Evolutionary conservation across 192 early-diverging fungal species (phyloP).

Genomic region (Backusella australiensis): DNA sequence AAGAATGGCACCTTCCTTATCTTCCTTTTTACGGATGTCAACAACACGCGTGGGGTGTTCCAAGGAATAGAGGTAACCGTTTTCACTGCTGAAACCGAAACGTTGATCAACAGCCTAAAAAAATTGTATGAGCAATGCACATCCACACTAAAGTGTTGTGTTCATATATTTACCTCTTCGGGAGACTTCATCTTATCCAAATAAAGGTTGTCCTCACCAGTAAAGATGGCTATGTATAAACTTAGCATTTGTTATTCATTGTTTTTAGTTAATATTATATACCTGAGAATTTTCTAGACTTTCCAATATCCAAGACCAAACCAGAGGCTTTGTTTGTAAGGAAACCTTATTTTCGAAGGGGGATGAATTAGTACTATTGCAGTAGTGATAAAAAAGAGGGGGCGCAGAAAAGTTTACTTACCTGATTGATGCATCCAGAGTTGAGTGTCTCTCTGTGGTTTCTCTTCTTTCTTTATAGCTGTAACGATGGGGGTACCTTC

Average conservation of each 20-base stretch:
- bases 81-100: slow-evolving; percentile 3
- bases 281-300: slow-evolving; percentile 14
- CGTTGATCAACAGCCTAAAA: slow-evolving; percentile 19
- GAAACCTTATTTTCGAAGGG: slow-evolving; percentile 11
- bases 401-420: not conserved
- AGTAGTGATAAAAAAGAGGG: not conserved
- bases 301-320: slow-evolving; percentile 22
- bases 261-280: not conserved
- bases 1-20: not conserved
- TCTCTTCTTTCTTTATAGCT: not conserved
- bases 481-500: slow-evolving; percentile 1
- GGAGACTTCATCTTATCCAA: slow-evolving; percentile 29
- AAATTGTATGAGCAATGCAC: not conserved
- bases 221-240: slow-evolving; percentile 23
- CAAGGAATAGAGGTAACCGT: slow-evolving; percentile 18
- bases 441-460: slow-evolving; percentile 8
- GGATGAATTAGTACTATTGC: not conserved
- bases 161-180: slow-evolving; percentile 17
- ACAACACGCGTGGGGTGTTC: not conserved
- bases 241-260: not conserved
- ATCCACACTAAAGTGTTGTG: not conserved
- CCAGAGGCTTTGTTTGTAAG: slow-evolving; percentile 17
- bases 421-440: slow-evolving; percentile 26
- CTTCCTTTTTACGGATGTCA: slow-evolving; percentile 21
- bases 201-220: slow-evolving; percentile 20